Evolutionary conservation across 345 rosid genomes (phyloP).

Genomic region (Cardiospermum halicacabum): DNA sequence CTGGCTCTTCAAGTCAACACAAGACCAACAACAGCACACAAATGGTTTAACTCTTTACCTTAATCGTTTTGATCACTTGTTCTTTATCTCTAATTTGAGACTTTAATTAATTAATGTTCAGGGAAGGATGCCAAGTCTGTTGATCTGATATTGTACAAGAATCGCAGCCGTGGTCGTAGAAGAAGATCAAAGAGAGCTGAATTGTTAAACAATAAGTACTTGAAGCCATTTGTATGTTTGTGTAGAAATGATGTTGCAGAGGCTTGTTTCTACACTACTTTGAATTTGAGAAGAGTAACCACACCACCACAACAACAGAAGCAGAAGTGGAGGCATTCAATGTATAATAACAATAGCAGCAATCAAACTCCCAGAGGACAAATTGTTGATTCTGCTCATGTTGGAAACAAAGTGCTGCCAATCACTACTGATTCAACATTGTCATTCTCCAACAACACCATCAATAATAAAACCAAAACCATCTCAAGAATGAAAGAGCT

Average conservation of each 20-base stretch:
- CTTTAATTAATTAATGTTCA: slow-evolving; percentile 15
- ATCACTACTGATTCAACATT: slow-evolving; percentile 27
- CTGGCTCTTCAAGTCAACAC: slow-evolving; percentile 44
- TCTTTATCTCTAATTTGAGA: not conserved
- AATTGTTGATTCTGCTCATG: slow-evolving; percentile 26
- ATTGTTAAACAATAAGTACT: slow-evolving; percentile 13
- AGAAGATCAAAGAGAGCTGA: slow-evolving; percentile 21
- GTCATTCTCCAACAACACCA: slow-evolving; percentile 22
- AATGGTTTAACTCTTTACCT: too few species aligned
- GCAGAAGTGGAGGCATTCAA: slow-evolving; percentile 25
- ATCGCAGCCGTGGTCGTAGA: slow-evolving; percentile 17
- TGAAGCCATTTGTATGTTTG: slow-evolving; percentile 27
- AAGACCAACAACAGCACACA: slow-evolving; percentile 23
- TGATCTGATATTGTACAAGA: slow-evolving; percentile 22
- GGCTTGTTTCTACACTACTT: slow-evolving; percentile 56
- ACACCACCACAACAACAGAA: slow-evolving; percentile 16
- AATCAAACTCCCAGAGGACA: slow-evolving; percentile 14
- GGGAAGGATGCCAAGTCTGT: slow-evolving; percentile 23
- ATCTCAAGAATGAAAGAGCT: slow-evolving; percentile 78
- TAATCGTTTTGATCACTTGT: not conserved
- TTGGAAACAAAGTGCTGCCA: slow-evolving; percentile 50
- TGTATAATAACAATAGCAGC: slow-evolving; percentile 40
- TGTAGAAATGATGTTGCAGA: slow-evolving; percentile 55
- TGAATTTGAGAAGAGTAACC: slow-evolving; percentile 33
- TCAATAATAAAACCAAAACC: slow-evolving; percentile 39